A percentile compares a stretch with the other conserved stretches of the same genome.
phyloP scores from a whole-genome alignment of 768 basidiomycete species.

The Panaeolus cyanescens region DNA sequence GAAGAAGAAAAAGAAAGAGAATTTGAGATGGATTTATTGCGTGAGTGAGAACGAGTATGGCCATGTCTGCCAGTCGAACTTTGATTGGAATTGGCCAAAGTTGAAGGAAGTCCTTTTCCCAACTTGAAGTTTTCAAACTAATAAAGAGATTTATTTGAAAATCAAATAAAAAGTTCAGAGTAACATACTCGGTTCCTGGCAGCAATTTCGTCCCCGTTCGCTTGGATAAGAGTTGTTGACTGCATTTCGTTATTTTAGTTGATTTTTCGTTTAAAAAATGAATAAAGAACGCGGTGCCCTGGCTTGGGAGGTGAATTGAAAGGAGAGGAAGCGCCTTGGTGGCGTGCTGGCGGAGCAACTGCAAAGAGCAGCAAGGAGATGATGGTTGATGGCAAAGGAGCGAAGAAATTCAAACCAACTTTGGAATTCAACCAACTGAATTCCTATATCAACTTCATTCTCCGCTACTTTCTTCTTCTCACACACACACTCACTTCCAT shows the following conservation, averaged over 20 bases:
- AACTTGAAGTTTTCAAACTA: slow-evolving; percentile 79
- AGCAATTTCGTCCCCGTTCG: slow-evolving; percentile 35
- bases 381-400: slow-evolving; percentile 14
- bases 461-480: slow-evolving; percentile 16
- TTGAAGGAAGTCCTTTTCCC: slow-evolving; percentile 48
- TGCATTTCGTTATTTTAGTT: neutral
- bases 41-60: slow-evolving; percentile 73
- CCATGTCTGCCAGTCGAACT: slow-evolving; percentile 44
- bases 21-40: slow-evolving; percentile 60
- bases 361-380: slow-evolving; percentile 15
- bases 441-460: slow-evolving; percentile 14
- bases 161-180: neutral
- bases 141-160: neutral
- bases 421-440: slow-evolving; percentile 10
- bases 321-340: slow-evolving; percentile 39
- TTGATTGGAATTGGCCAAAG: slow-evolving; percentile 25
- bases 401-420: slow-evolving; percentile 24
- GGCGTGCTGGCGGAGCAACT: slow-evolving; percentile 15
- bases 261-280: slow-evolving; percentile 24
- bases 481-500: slow-evolving; percentile 5
- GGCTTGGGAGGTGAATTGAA: slow-evolving; percentile 36
- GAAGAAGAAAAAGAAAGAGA: slow-evolving; percentile 35
- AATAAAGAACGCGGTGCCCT: slow-evolving; percentile 35
- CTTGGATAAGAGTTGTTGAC: slow-evolving; percentile 25
- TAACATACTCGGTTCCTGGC: slow-evolving; percentile 43